Percentiles rank a stretch among this genome's conserved stretches.
phyloP scores from a whole-genome alignment of 2,329 filamentous ascomycete genomes.

The Lachnellula cervina region DNA sequence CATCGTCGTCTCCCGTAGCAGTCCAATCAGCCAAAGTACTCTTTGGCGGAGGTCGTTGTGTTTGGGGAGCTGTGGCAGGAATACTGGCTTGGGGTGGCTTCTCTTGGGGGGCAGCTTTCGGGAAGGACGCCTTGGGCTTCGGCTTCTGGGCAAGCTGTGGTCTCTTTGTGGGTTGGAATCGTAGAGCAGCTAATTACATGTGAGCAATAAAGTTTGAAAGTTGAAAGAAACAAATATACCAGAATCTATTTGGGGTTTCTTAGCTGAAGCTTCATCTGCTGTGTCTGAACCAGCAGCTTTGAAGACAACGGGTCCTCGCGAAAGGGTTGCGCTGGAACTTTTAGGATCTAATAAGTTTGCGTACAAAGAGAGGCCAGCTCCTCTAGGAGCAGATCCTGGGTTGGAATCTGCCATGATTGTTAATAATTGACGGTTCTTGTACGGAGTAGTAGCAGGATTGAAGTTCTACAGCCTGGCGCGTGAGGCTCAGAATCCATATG shows the following conservation, averaged over 20 bases:
- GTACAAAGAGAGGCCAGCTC: slow-evolving; percentile 66
- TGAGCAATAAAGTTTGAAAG: slow-evolving; percentile 41
- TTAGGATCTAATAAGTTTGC: slow-evolving; percentile 71
- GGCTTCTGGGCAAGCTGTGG: slow-evolving; percentile 60
- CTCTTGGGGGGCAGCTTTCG: slow-evolving; percentile 37
- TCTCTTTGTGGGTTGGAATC: slow-evolving; percentile 82
- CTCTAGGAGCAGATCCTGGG: slow-evolving; percentile 28
- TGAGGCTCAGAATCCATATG: slow-evolving; percentile 11
- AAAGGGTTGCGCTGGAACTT: slow-evolving; percentile 53
- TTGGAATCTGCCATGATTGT: slow-evolving; percentile 27
- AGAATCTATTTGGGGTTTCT: slow-evolving; percentile 55
- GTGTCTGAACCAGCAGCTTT: slow-evolving; percentile 44
- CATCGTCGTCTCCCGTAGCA: slow-evolving; percentile 73
- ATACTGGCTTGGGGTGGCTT: slow-evolving; percentile 23
- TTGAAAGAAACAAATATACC: slow-evolving; percentile 45
- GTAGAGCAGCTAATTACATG: slow-evolving; percentile 55
- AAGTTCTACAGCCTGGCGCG: slow-evolving; percentile 15
- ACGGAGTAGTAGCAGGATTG: background rate
- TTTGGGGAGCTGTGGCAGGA: slow-evolving; percentile 27
- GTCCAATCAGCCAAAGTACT: slow-evolving; percentile 78
- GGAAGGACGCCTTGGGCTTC: slow-evolving; percentile 58
- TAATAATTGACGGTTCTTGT: background rate
- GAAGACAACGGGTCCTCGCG: slow-evolving; percentile 70
- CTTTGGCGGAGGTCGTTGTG: slow-evolving; percentile 47
- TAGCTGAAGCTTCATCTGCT: slow-evolving; percentile 44